Percentiles rank a stretch among this genome's conserved stretches.
Conservation (phyloP, 305 asterid genomes). For the Fraxinus xanthoxyloides region DNA sequence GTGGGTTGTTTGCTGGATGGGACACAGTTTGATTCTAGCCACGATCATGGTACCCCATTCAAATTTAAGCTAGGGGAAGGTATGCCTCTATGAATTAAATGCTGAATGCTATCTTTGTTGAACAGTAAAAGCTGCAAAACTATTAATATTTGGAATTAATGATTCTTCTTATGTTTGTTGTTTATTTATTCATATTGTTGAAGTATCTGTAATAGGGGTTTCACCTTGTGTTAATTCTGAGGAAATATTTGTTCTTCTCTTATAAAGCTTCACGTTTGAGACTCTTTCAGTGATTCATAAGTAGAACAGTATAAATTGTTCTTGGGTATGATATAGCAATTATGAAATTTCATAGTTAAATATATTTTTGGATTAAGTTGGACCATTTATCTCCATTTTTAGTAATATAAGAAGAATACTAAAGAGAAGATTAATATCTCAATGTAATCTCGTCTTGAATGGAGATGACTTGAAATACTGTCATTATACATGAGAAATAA, state of each 20-base stretch:
- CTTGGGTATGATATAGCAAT: neutral
- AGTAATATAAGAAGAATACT: neutral
- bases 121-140: neutral
- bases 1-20: conserved; percentile 59
- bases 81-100: conserved; percentile 14
- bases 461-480: neutral
- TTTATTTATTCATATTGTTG: neutral
- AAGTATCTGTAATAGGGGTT: neutral
- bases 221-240: neutral
- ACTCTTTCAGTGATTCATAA: neutral
- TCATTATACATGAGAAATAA: neutral
- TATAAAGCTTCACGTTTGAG: neutral
- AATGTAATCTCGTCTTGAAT: neutral
- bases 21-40: conserved; percentile 54
- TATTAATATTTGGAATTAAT: neutral
- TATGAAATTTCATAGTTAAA: neutral
- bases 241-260: neutral
- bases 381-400: neutral
- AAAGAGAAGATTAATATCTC: neutral
- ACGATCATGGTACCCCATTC: conserved; percentile 43
- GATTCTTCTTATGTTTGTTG: neutral
- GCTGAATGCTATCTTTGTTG: neutral
- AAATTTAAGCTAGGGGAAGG: conserved; percentile 57
- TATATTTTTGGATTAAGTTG: neutral
- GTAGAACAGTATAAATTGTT: neutral